Evolutionary conservation across 1,284 basidiomycete species (phyloP).

Genomic region (Coniferiporia weirii): DNA sequence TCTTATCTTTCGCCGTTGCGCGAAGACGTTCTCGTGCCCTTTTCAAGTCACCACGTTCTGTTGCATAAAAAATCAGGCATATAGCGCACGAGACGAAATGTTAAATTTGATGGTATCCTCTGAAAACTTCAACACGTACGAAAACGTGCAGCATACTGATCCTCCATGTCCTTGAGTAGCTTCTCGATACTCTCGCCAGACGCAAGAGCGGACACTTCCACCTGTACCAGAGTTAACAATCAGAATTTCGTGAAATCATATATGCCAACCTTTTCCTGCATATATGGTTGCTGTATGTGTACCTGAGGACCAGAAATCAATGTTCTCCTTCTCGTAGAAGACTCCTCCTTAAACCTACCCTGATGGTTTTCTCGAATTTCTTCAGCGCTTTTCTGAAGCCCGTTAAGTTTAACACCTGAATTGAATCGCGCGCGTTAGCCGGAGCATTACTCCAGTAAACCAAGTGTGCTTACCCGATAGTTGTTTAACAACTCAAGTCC

Average conservation of each 20-base stretch:
- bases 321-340: background rate
- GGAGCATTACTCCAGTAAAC: background rate
- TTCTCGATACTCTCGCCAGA: slow-evolving; percentile 56
- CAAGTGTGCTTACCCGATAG: slow-evolving; percentile 62
- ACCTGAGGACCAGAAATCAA: slow-evolving; percentile 33
- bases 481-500: slow-evolving; percentile 80
- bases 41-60: slow-evolving; percentile 82
- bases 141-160: slow-evolving; percentile 68
- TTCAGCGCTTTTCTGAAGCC: slow-evolving; percentile 91
- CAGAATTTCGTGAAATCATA: background rate
- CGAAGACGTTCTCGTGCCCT: slow-evolving; percentile 70
- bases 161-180: slow-evolving; percentile 73
- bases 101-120: background rate
- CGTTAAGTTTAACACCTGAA: slow-evolving; percentile 78
- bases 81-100: background rate
- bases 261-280: slow-evolving; percentile 58
- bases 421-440: background rate
- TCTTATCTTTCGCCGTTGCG: slow-evolving; percentile 46
- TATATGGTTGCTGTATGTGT: slow-evolving; percentile 64
- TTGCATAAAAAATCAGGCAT: background rate
- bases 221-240: slow-evolving; percentile 33
- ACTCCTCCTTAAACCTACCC: slow-evolving; percentile 34
- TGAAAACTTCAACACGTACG: slow-evolving; percentile 40
- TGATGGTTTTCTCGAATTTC: slow-evolving; percentile 88
- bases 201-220: slow-evolving; percentile 58